Evolutionary conservation across 371 early-diverging fungal genomes (phyloP).

Genomic region (Blakeslea trispora): DNA sequence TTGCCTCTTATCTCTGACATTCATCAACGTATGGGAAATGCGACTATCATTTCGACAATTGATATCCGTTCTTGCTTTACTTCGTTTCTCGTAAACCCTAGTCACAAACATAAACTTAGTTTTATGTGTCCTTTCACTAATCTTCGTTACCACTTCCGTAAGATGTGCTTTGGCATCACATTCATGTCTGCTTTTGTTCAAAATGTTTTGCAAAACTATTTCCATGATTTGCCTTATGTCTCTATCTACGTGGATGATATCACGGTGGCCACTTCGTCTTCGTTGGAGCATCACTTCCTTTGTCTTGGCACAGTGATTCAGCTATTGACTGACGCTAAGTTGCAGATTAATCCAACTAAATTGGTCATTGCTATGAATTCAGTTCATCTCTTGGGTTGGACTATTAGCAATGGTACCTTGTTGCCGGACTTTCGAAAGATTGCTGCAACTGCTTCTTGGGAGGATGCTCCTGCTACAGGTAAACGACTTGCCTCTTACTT

Average conservation of each 20-base stretch:
- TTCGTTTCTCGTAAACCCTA: not conserved
- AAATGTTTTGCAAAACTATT: not conserved
- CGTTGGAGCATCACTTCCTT: not conserved
- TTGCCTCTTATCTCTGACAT: constrained; percentile 4
- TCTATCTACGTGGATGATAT: constrained; percentile 13
- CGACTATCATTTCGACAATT: not conserved
- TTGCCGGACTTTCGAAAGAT: constrained; percentile 6
- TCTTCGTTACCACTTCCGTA: not conserved
- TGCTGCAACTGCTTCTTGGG: not conserved
- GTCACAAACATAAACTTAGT: constrained; percentile 3
- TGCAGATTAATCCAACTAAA: too few relatives aligned
- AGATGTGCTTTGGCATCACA: constrained; percentile 2
- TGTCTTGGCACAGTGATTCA: not conserved
- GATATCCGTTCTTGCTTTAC: constrained; percentile 11
- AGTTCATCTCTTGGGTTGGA: constrained; percentile 4
- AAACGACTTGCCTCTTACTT: not conserved
- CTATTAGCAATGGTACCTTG: not conserved
- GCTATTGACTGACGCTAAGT: not conserved
- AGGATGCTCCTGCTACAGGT: constrained; percentile 2
- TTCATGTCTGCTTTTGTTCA: constrained; percentile 2
- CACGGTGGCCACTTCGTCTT: not conserved
- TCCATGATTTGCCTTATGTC: constrained; percentile 8
- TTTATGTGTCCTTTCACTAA: constrained; percentile 7
- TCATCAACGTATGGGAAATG: not conserved
- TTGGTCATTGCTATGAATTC: not conserved